A percentile compares a stretch with the other conserved stretches of the same genome.
These are phyloP conservation scores for Trametes cinnabarina DNA, from an alignment of 768 basidiomycete genomes.

Conservation along the genomic window DNA sequence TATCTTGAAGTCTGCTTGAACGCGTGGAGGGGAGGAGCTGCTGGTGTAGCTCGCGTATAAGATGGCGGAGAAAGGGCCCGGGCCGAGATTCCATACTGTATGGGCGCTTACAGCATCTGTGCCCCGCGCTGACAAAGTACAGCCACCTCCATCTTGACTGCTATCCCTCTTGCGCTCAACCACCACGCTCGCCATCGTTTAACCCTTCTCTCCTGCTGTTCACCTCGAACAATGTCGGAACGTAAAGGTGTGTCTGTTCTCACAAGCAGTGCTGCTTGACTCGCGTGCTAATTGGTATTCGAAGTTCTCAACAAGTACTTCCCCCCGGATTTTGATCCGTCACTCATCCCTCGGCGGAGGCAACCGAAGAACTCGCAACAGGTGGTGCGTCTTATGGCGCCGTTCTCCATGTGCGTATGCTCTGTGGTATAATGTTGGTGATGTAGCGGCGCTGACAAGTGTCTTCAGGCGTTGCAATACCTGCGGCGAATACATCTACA, in stretches of 20 bases:
- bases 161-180: too few relatives aligned
- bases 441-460: not conserved
- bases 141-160: too few relatives aligned
- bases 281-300: slow-evolving; percentile 10
- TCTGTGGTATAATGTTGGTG: not conserved
- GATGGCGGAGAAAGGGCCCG: too few relatives aligned
- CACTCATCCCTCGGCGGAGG: slow-evolving; percentile 89
- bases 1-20: slow-evolving; percentile 19
- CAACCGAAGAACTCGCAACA: slow-evolving; percentile 93
- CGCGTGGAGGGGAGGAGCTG: too few relatives aligned
- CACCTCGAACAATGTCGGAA: slow-evolving; percentile 63
- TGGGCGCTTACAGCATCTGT: too few relatives aligned
- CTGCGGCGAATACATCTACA: slow-evolving; percentile 98
- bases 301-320: slow-evolving; percentile 93
- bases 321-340: slow-evolving; percentile 97
- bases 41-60: too few relatives aligned
- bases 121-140: too few relatives aligned
- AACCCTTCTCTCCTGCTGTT: not conserved
- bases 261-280: not conserved
- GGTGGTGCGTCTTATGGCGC: slow-evolving; percentile 98
- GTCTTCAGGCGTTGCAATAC: slow-evolving; percentile 78
- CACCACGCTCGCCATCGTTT: not conserved
- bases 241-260: slow-evolving; percentile 58
- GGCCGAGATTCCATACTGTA: too few relatives aligned
- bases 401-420: slow-evolving; percentile 85